Base-by-base conservation (phyloP, 2,329 filamentous ascomycete genomes). In the Diaporthe velutina region DNA sequence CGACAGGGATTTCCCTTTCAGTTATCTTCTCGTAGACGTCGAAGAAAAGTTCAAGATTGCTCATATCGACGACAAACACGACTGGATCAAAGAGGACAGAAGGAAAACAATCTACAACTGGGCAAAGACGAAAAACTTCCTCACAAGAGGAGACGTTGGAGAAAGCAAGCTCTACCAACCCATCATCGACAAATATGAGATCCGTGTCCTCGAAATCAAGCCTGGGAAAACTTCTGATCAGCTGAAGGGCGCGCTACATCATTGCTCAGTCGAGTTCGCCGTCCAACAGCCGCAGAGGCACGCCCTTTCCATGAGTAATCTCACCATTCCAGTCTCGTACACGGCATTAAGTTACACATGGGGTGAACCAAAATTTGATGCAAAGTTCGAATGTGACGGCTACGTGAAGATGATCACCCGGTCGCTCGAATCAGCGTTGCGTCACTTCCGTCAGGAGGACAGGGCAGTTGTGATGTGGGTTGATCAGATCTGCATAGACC, bases 401-500 rank as follows among this genome's bases (percentile, higher is more conserved):
- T 2, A 58, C 12, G 30, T 58, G 9, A 58, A 58, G 55, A 58
- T 58, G 55, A 58, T 58, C 19, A 58, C 55, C 55, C 35, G 10
- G 9, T n/a, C 55, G 19, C 55, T 58, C 30, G 55, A 35, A 6
- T 58, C 55, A 35, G 55, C 55, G 4, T n/a, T 58, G 55, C 33
- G 19, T 15, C 55, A 35, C 9, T 35, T 58, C 30, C 55, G 55
- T 15, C 30, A 58, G 19, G 10, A 38, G 55, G 55, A 58, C 12
- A 19, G 22, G 19, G 55, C 19, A 3, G 30, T 38, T 9, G 30
- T 58, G 9, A 1, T 58, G 10, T 58, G 55, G 30, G 55, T 58
- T 35, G 55, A 58, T 17, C 55, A 58, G 55, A 58, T 58, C 10
- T 58, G 30, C 55, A 58, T 58, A 58, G 55, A 58, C 55, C 55